Conservation (phyloP, 192 early-diverging fungal species). For the Lobosporangium transversale region DNA sequence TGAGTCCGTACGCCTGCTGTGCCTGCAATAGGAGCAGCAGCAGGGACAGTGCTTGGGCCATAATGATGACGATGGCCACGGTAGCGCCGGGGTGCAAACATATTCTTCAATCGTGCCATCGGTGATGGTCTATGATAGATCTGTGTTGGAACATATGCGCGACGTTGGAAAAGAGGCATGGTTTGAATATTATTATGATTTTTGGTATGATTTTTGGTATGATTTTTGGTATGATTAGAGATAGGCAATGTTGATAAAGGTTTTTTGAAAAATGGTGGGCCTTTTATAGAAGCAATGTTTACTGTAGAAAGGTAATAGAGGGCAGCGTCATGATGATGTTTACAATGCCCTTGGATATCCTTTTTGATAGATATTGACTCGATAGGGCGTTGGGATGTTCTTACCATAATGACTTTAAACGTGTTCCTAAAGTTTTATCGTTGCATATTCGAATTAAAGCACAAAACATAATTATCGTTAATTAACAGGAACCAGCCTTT, state of each 20-base stretch:
- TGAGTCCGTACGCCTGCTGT: not conserved
- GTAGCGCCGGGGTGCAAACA: slow-evolving; percentile 6
- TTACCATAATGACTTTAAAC: too few species aligned
- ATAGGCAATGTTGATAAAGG: slow-evolving; percentile 73
- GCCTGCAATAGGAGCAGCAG: not conserved
- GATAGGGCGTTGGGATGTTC: too few species aligned
- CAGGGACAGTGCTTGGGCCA: not conserved
- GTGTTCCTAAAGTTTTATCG: too few species aligned
- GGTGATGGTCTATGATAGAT: slow-evolving; percentile 1
- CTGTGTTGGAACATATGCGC: not conserved
- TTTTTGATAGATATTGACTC: slow-evolving; percentile 83
- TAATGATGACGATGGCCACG: not conserved
- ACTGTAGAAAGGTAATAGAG: slow-evolving; percentile 79
- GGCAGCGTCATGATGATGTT: slow-evolving; percentile 69
- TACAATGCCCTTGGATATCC: slow-evolving; percentile 74
- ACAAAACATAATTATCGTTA: too few species aligned
- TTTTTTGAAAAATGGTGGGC: slow-evolving; percentile 71
- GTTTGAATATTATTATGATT: not conserved
- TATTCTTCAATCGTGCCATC: slow-evolving; percentile 13
- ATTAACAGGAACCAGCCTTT: too few species aligned
- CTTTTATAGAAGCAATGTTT: slow-evolving; percentile 86
- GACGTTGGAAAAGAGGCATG: slow-evolving; percentile 25
- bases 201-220: not conserved
- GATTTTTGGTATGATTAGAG: not conserved
- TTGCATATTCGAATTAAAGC: too few species aligned